A percentile compares a stretch with the other conserved stretches of the same genome.
Conservation (phyloP, 768 basidiomycete species). For the Boletus barrowsii region DNA sequence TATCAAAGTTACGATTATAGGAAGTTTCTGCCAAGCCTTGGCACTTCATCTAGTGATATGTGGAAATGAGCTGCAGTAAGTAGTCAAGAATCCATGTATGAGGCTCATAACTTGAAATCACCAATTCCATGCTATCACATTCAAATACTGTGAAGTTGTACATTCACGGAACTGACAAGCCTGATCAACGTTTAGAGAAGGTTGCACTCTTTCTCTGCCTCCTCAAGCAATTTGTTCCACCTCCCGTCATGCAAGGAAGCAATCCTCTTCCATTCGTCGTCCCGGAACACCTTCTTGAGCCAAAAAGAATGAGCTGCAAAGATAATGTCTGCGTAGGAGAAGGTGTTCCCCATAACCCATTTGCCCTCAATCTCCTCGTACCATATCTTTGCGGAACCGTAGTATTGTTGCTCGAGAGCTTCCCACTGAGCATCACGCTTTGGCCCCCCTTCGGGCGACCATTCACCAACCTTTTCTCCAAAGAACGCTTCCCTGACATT, state of each 20-base stretch:
- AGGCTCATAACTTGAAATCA: too few species aligned
- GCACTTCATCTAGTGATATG: too few species aligned
- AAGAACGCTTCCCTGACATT: constrained; percentile 31
- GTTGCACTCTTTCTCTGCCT: constrained; percentile 28
- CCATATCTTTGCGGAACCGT: constrained; percentile 12
- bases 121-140: too few species aligned
- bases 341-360: constrained; percentile 30
- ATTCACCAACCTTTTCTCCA: constrained; percentile 38
- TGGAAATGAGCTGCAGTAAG: too few species aligned
- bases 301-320: constrained; percentile 14
- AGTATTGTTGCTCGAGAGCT: constrained; percentile 11
- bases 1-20: too few species aligned
- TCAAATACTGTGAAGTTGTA: too few species aligned
- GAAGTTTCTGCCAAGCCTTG: too few species aligned
- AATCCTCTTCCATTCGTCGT: constrained; percentile 28
- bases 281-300: constrained; percentile 18
- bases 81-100: too few species aligned
- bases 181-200: neutral
- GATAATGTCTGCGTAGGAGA: constrained; percentile 32
- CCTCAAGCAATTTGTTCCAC: constrained; percentile 24
- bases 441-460: constrained; percentile 30
- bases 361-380: constrained; percentile 24
- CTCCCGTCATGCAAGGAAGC: constrained; percentile 23
- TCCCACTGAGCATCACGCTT: constrained; percentile 30
- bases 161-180: neutral